These are phyloP conservation scores for Puccinia novopanici DNA, from an alignment of 1,284 basidiomycete genomes.

Conservation along the genomic window DNA sequence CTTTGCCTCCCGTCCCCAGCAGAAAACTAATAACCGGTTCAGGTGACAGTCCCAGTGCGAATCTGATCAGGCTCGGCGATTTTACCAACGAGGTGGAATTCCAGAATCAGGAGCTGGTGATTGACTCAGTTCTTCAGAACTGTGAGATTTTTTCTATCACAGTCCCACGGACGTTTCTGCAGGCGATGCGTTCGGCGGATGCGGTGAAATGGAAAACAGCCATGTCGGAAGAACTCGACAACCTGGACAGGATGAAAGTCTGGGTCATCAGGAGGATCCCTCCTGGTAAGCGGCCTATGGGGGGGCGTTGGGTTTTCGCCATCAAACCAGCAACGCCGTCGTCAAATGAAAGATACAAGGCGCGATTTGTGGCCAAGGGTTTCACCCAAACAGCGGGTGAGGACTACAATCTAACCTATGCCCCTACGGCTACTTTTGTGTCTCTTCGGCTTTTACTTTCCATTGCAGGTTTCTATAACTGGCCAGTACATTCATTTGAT, in stretches of 20 bases:
- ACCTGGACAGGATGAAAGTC: background rate
- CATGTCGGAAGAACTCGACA: no score
- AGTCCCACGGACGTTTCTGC: background rate
- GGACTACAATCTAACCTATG: background rate
- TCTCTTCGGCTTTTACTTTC: background rate
- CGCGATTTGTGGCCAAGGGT: constrained; percentile 10
- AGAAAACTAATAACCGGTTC: background rate
- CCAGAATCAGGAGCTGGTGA: background rate
- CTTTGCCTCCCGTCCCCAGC: background rate
- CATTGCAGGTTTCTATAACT: background rate
- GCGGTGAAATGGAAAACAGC: background rate
- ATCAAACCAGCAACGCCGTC: background rate
- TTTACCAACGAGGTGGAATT: background rate
- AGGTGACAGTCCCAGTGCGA: background rate
- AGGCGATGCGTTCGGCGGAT: background rate
- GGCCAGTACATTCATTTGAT: constrained; percentile 26
- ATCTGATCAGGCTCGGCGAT: background rate
- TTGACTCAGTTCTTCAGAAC: background rate
- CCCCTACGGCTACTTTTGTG: constrained; percentile 15
- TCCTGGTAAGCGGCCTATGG: background rate
- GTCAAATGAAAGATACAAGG: background rate
- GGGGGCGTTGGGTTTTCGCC: background rate
- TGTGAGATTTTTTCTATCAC: background rate
- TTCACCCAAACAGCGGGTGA: background rate
- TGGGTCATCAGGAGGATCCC: background rate